Base-by-base conservation (phyloP, 2,329 filamentous ascomycete genomes). In the Colletotrichum cuscutae region DNA sequence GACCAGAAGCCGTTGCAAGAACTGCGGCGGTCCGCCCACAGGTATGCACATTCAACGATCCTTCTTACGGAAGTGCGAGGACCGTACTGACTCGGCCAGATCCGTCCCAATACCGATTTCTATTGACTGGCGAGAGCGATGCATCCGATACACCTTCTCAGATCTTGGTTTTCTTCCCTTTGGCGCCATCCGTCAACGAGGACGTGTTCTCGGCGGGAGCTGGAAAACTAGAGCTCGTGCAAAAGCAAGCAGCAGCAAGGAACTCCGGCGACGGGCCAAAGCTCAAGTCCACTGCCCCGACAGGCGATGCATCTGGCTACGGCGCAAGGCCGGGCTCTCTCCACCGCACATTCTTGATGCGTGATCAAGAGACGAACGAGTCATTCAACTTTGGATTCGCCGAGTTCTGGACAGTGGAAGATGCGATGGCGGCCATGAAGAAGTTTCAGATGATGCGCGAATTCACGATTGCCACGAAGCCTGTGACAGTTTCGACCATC, bases 361-460 rank as follows among this genome's bases (percentile, higher is more conserved):
- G 94, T 68, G 93, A 96, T 78, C 88, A 91, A 57, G 87, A 86
- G 73, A 92, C 88, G 4, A 89, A 94, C 67, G 91, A 94, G 73
- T 94, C 92, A 64, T 94, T 93, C 87, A 90, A 92, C 76, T 97
- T 94, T 77, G 94, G 94, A 0, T 97, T 97, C 81, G 94, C 92
- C 1, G 94, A 97, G 80, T 97, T 95, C 79, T 92, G 90, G 77
- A 93, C 90, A 0, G 85, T 94, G 22, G 90, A 93, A 79, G 94
- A 97, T 80, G 93, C 94, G 2, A 88, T 91, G 80, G 92, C 91
- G 26, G 94, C 94, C 4, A 84, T 95, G 78, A 86, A 88, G 26
- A 94, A 94, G 76, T 92, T 93, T 76, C 90, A 90, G 52, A 92
- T 91, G 42, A 90, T 92, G 32, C 90, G 94, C 12, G 92, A 91